phyloP scores from a whole-genome alignment of 108 stramenopile genomes.

The Cyclostephanos tholiformis region DNA sequence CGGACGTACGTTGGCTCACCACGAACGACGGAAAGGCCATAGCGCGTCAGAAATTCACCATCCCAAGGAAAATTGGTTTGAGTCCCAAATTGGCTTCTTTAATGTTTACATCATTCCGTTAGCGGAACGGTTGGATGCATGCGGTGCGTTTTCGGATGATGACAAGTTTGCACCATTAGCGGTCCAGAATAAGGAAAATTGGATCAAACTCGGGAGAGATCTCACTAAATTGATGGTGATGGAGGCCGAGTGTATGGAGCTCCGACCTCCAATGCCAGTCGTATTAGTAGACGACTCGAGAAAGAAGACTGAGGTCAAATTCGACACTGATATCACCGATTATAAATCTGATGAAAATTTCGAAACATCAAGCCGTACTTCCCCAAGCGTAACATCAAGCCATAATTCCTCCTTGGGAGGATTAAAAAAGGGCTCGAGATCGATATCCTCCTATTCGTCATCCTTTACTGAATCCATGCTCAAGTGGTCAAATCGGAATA shows the following conservation, averaged over 20 bases:
- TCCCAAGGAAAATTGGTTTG: constrained; percentile 32
- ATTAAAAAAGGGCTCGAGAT: background rate
- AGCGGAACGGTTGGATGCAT: constrained; percentile 30
- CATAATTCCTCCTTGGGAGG: constrained; percentile 1
- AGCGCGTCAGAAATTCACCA: constrained; percentile 2
- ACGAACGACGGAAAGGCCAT: background rate
- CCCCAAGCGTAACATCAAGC: constrained; percentile 9
- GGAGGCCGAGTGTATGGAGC: constrained; percentile 17
- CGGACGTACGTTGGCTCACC: constrained; percentile 6
- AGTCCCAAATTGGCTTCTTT: constrained; percentile 32
- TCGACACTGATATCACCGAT: background rate
- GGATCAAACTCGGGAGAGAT: constrained; percentile 28
- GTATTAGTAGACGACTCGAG: constrained; percentile 1
- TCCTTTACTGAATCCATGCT: background rate
- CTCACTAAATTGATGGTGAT: constrained; percentile 14
- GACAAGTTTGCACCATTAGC: constrained; percentile 26
- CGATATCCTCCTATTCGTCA: background rate
- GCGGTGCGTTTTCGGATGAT: constrained; percentile 21
- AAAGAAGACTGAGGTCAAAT: background rate
- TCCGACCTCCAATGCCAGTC: constrained; percentile 22
- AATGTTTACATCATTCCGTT: constrained; percentile 25
- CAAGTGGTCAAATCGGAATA: constrained; percentile 16
- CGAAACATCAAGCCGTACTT: constrained; percentile 8
- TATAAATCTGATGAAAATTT: constrained; percentile 12
- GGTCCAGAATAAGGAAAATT: constrained; percentile 26